Percentiles rank a stretch among this genome's conserved stretches.
Conservation (phyloP, 2,329 filamentous ascomycete species). For the Dactylellina sp. region DNA sequence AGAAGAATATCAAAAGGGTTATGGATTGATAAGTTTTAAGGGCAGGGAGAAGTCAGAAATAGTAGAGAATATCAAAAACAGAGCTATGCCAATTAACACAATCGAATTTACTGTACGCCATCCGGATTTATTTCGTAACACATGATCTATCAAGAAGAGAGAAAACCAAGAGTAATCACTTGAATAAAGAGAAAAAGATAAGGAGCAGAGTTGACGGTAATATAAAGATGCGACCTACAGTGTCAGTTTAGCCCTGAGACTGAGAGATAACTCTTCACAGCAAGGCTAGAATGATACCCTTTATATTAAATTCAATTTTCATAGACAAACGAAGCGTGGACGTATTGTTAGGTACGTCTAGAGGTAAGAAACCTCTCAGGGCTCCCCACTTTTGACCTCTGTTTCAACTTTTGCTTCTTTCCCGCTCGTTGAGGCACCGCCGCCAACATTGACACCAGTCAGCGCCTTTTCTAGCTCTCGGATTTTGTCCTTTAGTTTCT, state of each 20-base stretch:
- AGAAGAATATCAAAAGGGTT: slow-evolving; percentile 4
- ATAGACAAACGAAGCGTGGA: too few relatives aligned
- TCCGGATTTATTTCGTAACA: slow-evolving; percentile 21
- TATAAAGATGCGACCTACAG: too few relatives aligned
- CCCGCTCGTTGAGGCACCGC: slow-evolving; percentile 3
- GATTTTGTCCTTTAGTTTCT: slow-evolving; percentile 71
- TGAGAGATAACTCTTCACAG: too few relatives aligned
- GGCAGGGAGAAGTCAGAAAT: neutral
- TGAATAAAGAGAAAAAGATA: slow-evolving; percentile 1
- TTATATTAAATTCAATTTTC: neutral
- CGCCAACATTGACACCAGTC: slow-evolving; percentile 24
- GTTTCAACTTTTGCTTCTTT: slow-evolving; percentile 33
- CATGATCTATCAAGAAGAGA: slow-evolving; percentile 28
- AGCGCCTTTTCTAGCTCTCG: slow-evolving; percentile 71
- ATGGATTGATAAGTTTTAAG: neutral
- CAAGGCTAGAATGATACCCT: too few relatives aligned
- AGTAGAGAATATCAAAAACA: neutral
- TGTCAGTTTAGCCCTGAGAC: too few relatives aligned
- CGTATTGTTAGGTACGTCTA: neutral
- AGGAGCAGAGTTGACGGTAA: neutral
- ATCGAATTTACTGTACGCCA: slow-evolving; percentile 6
- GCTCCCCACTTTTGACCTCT: slow-evolving; percentile 49
- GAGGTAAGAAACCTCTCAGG: slow-evolving; percentile 3
- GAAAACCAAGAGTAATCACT: neutral
- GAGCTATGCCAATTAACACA: slow-evolving; percentile 2